Conservation (phyloP, 352 stramenopile genomes). For the Phytophthora tentaculata region DNA sequence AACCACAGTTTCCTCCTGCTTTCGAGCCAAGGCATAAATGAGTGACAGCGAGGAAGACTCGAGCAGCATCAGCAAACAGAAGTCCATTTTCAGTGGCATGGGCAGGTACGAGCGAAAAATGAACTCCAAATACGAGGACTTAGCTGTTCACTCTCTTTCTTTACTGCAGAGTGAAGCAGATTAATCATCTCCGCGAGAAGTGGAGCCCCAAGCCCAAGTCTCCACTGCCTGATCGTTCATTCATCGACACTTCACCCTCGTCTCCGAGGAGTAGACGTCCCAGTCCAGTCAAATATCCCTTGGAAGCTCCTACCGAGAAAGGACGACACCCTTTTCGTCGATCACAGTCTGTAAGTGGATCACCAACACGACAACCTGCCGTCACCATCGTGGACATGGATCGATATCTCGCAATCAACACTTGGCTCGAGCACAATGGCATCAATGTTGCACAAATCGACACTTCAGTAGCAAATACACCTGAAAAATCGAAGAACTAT, state of each 20-base stretch:
- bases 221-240: conserved; percentile 18
- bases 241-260: conserved; percentile 20
- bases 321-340: conserved; percentile 9
- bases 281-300: conserved; percentile 19
- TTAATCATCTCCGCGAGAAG: conserved; percentile 61
- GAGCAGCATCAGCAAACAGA: conserved; percentile 36
- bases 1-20: background rate
- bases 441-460: conserved; percentile 39
- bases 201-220: conserved; percentile 45
- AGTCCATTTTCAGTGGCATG: conserved; percentile 63
- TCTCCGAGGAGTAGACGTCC: conserved; percentile 25
- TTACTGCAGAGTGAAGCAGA: conserved; percentile 48
- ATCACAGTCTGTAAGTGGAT: conserved; percentile 14
- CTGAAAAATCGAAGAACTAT: conserved; percentile 10
- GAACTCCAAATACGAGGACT: background rate
- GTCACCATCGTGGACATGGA: conserved; percentile 51
- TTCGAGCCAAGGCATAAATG: conserved; percentile 37
- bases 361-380: conserved; percentile 13
- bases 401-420: conserved; percentile 50
- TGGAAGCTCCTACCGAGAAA: conserved; percentile 18
- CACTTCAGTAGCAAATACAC: conserved; percentile 2
- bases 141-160: background rate
- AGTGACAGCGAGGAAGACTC: conserved; percentile 53
- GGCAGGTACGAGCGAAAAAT: conserved; percentile 20
- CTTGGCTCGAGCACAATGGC: conserved; percentile 48